Conservation (phyloP, 345 rosid genomes). For the Pistacia atlantica region DNA sequence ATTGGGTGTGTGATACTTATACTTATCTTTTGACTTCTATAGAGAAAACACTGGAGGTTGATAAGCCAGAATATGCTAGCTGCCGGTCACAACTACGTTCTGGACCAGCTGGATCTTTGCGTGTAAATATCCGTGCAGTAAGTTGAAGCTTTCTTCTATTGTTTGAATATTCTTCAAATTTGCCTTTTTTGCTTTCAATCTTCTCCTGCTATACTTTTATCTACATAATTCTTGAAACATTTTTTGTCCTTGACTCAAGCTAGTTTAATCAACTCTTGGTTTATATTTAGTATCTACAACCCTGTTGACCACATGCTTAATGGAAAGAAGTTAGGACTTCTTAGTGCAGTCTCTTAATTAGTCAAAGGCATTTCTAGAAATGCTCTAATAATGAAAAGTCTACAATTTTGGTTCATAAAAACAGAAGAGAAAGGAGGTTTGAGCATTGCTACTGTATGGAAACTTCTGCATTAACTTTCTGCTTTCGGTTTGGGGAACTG, state of each 20-base stretch:
- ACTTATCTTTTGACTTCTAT: conserved; percentile 15
- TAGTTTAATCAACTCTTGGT: neutral
- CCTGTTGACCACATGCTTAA: neutral
- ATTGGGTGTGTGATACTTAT: neutral
- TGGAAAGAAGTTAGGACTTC: neutral
- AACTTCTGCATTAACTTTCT: neutral
- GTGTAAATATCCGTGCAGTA: conserved; percentile 79
- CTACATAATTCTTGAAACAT: neutral
- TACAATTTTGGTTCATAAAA: neutral
- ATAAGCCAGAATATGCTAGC: conserved; percentile 56
- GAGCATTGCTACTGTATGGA: neutral
- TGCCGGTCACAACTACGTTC: conserved; percentile 62
- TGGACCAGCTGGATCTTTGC: conserved; percentile 84
- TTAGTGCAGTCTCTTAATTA: neutral
- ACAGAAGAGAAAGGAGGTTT: neutral
- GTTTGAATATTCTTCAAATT: neutral
- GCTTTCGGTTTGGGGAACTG: neutral
- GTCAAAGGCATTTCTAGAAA: neutral
- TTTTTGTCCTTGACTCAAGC: neutral
- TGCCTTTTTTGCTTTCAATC: neutral
- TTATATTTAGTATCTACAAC: neutral
- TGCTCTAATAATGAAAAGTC: neutral
- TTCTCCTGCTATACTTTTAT: neutral
- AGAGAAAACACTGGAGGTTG: conserved; percentile 56
- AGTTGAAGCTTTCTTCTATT: conserved; percentile 27